These are phyloP conservation scores for Mucor plumbeus DNA, from an alignment of 371 early-diverging fungal species.

Conservation along the genomic window DNA sequence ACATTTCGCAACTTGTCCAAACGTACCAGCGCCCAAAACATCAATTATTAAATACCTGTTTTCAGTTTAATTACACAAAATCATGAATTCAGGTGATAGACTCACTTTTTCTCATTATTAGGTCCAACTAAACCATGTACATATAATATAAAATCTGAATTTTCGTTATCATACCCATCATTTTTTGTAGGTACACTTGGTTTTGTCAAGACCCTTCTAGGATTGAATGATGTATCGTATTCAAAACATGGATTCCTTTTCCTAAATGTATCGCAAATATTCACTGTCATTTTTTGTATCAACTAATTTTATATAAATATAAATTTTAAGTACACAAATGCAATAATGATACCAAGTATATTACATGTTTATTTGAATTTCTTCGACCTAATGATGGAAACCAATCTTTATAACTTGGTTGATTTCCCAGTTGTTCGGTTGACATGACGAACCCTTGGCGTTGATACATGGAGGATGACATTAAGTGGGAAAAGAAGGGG, in stretches of 20 bases:
- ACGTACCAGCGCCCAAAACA: slow-evolving; percentile 97
- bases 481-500: background rate
- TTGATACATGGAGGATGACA: background rate
- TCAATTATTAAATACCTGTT: slow-evolving; percentile 85
- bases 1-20: slow-evolving; percentile 98
- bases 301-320: background rate
- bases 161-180: slow-evolving; percentile 91
- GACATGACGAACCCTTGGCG: background rate
- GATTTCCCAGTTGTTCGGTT: background rate
- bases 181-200: slow-evolving; percentile 85
- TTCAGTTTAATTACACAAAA: background rate
- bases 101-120: slow-evolving; percentile 11
- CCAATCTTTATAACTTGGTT: slow-evolving; percentile 8
- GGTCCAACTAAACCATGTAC: slow-evolving; percentile 77
- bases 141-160: slow-evolving; percentile 92
- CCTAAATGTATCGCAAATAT: slow-evolving; percentile 70
- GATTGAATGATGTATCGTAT: slow-evolving; percentile 77
- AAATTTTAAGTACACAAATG: background rate
- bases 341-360: background rate
- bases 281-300: slow-evolving; percentile 52
- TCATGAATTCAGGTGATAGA: background rate
- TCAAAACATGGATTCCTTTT: slow-evolving; percentile 77
- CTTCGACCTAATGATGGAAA: background rate
- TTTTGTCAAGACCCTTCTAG: slow-evolving; percentile 93
- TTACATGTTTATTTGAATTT: background rate